phyloP scores from a whole-genome alignment of 257 asterid species.

The Cordia subcordata region DNA sequence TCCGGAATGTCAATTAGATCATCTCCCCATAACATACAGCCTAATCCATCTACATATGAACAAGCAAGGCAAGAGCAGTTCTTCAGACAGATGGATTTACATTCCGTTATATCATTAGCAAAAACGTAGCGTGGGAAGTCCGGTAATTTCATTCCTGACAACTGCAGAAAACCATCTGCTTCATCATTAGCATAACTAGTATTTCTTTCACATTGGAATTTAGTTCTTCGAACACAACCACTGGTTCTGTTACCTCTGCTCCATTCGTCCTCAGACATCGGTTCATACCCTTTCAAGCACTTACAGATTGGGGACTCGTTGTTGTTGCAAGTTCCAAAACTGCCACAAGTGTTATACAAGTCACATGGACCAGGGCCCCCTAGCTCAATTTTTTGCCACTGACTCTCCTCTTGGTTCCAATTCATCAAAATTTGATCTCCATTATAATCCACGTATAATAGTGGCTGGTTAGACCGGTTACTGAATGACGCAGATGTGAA shows the following conservation, averaged over 20 bases:
- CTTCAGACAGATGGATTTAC: slow-evolving; percentile 5
- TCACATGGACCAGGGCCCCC: slow-evolving; percentile 30
- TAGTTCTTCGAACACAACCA: slow-evolving; percentile 19
- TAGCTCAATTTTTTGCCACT: background rate
- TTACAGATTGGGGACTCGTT: slow-evolving; percentile 23
- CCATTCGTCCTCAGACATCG: slow-evolving; percentile 19
- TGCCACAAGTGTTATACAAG: slow-evolving; percentile 31
- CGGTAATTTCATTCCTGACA: slow-evolving; percentile 18
- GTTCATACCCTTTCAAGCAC: slow-evolving; percentile 32
- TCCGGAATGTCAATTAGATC: slow-evolving; percentile 25
- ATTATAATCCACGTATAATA: too few relatives aligned
- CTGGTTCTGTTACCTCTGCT: slow-evolving; percentile 14
- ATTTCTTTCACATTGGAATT: slow-evolving; percentile 3
- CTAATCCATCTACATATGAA: slow-evolving; percentile 17
- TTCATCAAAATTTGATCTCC: background rate
- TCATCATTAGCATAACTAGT: background rate
- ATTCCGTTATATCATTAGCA: slow-evolving; percentile 8
- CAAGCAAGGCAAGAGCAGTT: slow-evolving; percentile 23
- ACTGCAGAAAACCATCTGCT: slow-evolving; percentile 19
- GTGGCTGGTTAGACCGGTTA: background rate
- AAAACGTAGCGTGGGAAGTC: slow-evolving; percentile 5
- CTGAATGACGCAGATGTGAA: slow-evolving; percentile 1
- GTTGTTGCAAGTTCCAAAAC: slow-evolving; percentile 26
- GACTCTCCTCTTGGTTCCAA: slow-evolving; percentile 28
- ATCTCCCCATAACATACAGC: slow-evolving; percentile 27